Evolutionary conservation across 192 early-diverging fungal genomes (phyloP).

Genomic region (Linnemannia exigua): DNA sequence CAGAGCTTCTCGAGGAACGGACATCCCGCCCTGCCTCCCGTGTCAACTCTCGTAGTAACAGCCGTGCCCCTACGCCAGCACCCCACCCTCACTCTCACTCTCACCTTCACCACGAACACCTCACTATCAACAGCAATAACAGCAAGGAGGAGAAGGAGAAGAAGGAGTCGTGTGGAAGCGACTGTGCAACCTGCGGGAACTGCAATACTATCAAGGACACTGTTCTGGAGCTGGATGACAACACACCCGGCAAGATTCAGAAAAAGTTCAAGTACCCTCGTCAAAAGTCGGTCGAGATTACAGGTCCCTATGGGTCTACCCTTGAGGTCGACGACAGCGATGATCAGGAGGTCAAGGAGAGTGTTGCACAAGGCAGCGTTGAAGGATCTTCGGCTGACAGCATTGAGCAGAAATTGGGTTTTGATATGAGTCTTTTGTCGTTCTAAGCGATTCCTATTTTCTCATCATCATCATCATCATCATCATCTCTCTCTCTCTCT

Average conservation of each 20-base stretch:
- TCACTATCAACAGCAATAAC: background rate
- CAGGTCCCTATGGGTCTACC: constrained; percentile 20
- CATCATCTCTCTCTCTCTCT: background rate
- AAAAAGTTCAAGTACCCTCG: constrained; percentile 26
- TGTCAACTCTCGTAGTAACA: constrained; percentile 23
- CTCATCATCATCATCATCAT: background rate
- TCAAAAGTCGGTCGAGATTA: constrained; percentile 25
- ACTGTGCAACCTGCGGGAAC: background rate
- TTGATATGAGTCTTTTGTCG: background rate
- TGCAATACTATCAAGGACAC: constrained; percentile 1
- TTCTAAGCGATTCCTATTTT: too few relatives aligned
- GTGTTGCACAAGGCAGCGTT: too few relatives aligned
- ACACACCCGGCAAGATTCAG: background rate
- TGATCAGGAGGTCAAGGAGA: background rate
- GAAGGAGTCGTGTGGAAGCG: background rate
- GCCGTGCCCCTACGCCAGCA: background rate
- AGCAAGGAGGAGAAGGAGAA: background rate
- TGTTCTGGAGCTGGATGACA: background rate
- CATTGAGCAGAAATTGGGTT: background rate
- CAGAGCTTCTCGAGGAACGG: constrained; percentile 1
- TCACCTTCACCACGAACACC: background rate
- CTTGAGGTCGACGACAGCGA: background rate
- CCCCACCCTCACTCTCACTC: background rate
- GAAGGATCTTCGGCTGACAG: background rate
- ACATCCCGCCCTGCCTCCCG: constrained; percentile 13